Conservation (phyloP, 345 rosid species). For the Brassica incana region DNA sequence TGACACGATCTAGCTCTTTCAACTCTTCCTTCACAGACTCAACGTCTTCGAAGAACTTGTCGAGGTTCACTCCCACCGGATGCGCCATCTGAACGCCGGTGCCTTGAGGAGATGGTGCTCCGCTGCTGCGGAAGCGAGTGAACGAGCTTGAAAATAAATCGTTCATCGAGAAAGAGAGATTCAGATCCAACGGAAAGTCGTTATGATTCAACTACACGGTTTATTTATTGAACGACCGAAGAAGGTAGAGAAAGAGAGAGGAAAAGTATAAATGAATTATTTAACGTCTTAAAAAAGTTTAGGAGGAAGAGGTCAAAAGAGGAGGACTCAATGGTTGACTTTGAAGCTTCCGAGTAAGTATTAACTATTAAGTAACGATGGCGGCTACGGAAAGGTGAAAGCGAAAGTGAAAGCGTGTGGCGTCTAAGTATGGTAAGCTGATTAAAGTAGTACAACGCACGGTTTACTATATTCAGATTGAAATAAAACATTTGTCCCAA, state of each 20-base stretch:
- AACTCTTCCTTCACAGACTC: conserved; percentile 82
- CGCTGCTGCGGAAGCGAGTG: conserved; percentile 51
- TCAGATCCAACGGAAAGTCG: conserved; percentile 26
- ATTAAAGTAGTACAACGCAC: not conserved
- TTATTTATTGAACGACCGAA: conserved; percentile 5
- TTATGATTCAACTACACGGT: conserved; percentile 26
- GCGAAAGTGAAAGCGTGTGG: not conserved
- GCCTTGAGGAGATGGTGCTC: conserved; percentile 46
- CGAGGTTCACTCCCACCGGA: conserved; percentile 64
- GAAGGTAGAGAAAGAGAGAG: not conserved
- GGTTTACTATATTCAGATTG: not conserved
- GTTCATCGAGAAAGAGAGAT: conserved; percentile 51
- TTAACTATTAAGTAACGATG: not conserved
- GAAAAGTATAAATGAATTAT: conserved; percentile 16
- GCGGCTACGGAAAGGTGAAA: conserved; percentile 23
- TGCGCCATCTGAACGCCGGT: conserved; percentile 37
- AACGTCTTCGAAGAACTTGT: conserved; percentile 82
- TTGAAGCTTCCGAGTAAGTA: conserved; percentile 30
- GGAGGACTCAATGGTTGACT: conserved; percentile 25
- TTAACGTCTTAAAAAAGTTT: not conserved
- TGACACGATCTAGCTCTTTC: conserved; percentile 67
- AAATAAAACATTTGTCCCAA: too few relatives aligned
- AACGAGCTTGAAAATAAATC: conserved; percentile 81
- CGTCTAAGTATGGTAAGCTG: not conserved
- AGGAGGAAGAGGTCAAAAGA: conserved; percentile 28